Evolutionary conservation across 2,329 filamentous ascomycete species (phyloP), one percentile per base, ranked within the genome.

Genomic region (Penicillium sp.): DNA sequence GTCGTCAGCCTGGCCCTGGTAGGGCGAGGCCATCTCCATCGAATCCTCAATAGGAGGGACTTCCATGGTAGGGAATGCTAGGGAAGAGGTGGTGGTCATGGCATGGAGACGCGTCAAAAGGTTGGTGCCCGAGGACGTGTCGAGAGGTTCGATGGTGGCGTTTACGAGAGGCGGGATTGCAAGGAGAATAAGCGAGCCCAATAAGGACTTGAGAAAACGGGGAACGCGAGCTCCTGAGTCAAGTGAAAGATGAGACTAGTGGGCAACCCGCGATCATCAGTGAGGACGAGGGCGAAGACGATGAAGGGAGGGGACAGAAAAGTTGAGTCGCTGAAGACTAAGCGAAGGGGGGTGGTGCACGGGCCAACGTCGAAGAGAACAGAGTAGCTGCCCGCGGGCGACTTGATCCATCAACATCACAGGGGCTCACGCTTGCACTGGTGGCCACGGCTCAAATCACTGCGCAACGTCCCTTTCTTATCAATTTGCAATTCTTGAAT

Each of bases 1-100:
- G 68, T 71, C 71, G 51, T 78, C 75, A 34, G 69, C 68, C 38
- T 65, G 62, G 3, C 62, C 63, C 19, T 66, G 56, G 28, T 65
- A 65, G 20, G 64, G 64, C 27, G 63, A 65, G 8, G 61, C 59
- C 64, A 70, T 64, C 45, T 70, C 67, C 64, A 70, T 69, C 32
- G 54, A 67, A 38, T 75, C 70, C 40, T 72, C 70, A 32, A 62
- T 41, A 13, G 52, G 47, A 21, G 62, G 56, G 10, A 58, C 51
- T 38, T 70, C 67, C 66, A 69, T 69, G 31, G 52, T 50, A 39
- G 58, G 31, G 48, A 60, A 56, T 23, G 53, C 20, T 33, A 62
- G 32, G 13, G 61, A 51, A n/a, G 58, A 51, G 30, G 58, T 43
- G 20, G 62, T 48, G 44, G 60, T 65, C 63, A 67, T 67, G 42